phyloP scores from a whole-genome alignment of 805 yeast genomes.

The Candida hispaniensis region DNA sequence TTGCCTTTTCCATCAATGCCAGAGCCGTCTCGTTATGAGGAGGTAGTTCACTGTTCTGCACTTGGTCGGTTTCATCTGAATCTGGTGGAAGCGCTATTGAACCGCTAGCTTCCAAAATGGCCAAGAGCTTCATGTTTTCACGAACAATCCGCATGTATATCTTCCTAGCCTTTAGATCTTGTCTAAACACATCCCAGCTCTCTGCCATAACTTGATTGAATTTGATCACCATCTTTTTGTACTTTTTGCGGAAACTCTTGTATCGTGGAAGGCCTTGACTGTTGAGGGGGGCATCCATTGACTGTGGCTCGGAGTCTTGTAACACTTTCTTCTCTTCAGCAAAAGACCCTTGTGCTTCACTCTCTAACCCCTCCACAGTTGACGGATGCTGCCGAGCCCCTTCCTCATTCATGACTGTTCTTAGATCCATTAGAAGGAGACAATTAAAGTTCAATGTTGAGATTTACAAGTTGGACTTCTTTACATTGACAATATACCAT shows the following conservation, averaged over 20 bases:
- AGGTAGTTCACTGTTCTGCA: neutral
- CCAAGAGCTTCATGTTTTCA: conserved; percentile 10
- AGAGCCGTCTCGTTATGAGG: neutral
- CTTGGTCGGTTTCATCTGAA: conserved; percentile 2
- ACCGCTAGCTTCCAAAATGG: conserved; percentile 2
- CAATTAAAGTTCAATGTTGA: too few species aligned
- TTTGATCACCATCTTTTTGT: conserved; percentile 16
- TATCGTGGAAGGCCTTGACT: conserved; percentile 11
- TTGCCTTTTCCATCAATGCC: conserved; percentile 14
- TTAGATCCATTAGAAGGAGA: too few species aligned
- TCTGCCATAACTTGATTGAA: conserved; percentile 15
- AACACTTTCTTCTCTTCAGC: too few species aligned
- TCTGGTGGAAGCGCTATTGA: too few species aligned
- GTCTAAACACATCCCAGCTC: conserved; percentile 9
- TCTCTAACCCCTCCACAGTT: too few species aligned
- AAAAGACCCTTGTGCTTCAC: too few species aligned
- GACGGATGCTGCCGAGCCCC: too few species aligned
- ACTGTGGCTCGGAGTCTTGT: too few species aligned
- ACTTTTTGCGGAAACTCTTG: conserved; percentile 16
- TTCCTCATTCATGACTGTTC: too few species aligned
- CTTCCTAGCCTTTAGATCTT: conserved; percentile 10
- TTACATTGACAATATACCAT: too few species aligned
- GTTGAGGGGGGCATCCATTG: conserved; percentile 14
- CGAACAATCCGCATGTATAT: conserved; percentile 14
- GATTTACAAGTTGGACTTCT: too few species aligned